Evolutionary conservation across 345 rosid species (phyloP), one percentile per base, ranked within the genome.

Genomic region (Punica granatum): DNA sequence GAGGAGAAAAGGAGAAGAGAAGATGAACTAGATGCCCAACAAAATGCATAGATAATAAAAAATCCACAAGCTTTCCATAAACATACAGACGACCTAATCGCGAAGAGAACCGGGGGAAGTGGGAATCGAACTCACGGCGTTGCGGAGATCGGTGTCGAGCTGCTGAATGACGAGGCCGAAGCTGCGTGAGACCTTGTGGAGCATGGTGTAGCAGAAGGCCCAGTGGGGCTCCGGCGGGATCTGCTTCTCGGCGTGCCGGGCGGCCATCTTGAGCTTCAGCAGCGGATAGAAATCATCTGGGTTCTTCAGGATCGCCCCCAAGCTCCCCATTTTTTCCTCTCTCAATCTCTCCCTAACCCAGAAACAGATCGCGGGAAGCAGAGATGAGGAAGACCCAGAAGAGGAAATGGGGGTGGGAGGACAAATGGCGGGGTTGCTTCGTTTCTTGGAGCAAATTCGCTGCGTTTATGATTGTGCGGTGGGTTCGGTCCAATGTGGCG

Each of bases 281-380:
- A 91, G 77, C n/a, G 98, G 93, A 76, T 79, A 95, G n/a, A 95
- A 65, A 58, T 92, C 98, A 78, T 87, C 86, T 0, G 99, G 99
- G 74, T 88, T 83, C 74, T 72, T 95, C 83, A 95, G 63, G 0
- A 90, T 63, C 74, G 85, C 86, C 9, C 83, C 82, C 71, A 90
- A 77, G 64, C 81, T 85, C 83, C 86, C 93, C 99, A 89, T 94
- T 77, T 66, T 34, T 28, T 54, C 31, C 32, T n/a, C 64, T 39
- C 67, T 16, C 64, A n/a, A n/a, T n/a, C n/a, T n/a, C n/a, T n/a
- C n/a, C n/a, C n/a, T n/a, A 51, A 51, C 18, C 60, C 16, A 8
- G 33, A 12, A 26, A 28, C 7, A 26, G 5, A 56, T 56, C 19
- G 23, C 12, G 23, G 32, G 44, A 33, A 53, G 30, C 5, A 35